Conservation (phyloP, 208 protist species). For the Crithidia bombi region DNA sequence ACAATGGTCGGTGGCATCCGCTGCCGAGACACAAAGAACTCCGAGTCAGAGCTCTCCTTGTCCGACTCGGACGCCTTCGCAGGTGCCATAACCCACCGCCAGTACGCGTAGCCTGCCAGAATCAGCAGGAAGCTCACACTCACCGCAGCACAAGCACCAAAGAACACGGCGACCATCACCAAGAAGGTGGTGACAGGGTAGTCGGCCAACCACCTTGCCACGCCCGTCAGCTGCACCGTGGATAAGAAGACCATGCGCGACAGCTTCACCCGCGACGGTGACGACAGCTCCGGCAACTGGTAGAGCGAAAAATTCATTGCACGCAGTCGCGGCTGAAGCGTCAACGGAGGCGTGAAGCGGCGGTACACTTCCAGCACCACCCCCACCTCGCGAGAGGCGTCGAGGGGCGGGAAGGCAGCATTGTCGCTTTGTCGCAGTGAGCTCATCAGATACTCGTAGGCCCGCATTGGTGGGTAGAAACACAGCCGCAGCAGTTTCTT, state of each 20-base stretch:
- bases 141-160: conserved; percentile 9
- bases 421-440: conserved; percentile 28
- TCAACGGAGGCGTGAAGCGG: conserved; percentile 61
- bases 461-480: conserved; percentile 44
- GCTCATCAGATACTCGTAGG: conserved; percentile 29
- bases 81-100: conserved; percentile 9
- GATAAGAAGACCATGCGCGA: conserved; percentile 59
- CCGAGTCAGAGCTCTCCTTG: background rate
- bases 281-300: conserved; percentile 28
- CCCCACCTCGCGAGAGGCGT: conserved; percentile 49
- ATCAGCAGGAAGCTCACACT: conserved; percentile 9
- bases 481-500: conserved; percentile 21
- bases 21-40: background rate
- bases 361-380: conserved; percentile 65
- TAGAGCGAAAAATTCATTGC: conserved; percentile 83
- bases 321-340: conserved; percentile 62
- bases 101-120: conserved; percentile 16
- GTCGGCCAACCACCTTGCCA: conserved; percentile 52
- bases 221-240: conserved; percentile 55
- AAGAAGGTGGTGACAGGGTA: conserved; percentile 62
- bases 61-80: background rate
- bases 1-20: background rate
- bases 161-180: conserved; percentile 30
- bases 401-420: conserved; percentile 49
- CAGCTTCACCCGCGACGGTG: conserved; percentile 40